phyloP scores from a whole-genome alignment of 768 basidiomycete species.

The Suillus hirtellus region DNA sequence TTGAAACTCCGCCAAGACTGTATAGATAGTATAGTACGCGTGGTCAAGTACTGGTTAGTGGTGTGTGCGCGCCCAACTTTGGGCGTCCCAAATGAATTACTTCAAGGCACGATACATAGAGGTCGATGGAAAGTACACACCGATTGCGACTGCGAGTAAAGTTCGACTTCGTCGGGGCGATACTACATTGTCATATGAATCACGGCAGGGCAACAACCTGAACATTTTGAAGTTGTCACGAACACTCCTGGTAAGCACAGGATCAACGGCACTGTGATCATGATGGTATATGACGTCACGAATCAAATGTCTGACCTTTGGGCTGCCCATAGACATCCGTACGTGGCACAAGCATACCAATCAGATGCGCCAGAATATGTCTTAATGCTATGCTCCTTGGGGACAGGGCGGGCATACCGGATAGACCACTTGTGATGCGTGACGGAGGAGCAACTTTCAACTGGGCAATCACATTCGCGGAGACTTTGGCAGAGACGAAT shows the following conservation, averaged over 20 bases:
- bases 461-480: constrained; percentile 87
- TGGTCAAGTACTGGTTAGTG: no score
- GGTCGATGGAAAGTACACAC: constrained; percentile 86
- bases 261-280: constrained; percentile 81
- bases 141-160: neutral
- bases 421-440: constrained; percentile 85
- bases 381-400: constrained; percentile 88
- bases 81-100: constrained; percentile 38
- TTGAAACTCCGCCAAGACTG: no score
- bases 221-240: constrained; percentile 81
- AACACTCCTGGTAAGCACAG: constrained; percentile 74
- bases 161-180: neutral
- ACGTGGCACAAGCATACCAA: constrained; percentile 67
- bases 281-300: constrained; percentile 89
- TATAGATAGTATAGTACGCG: no score
- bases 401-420: constrained; percentile 93
- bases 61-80: no score
- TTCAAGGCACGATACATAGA: constrained; percentile 94
- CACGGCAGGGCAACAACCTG: constrained; percentile 89
- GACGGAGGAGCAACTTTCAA: constrained; percentile 75
- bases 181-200: constrained; percentile 53
- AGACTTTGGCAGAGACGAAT: constrained; percentile 93
- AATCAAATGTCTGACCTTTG: constrained; percentile 83
- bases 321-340: constrained; percentile 72
- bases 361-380: constrained; percentile 64